phyloP scores from a whole-genome alignment of 257 asterid species.

The Nicotiana sylvestris region DNA sequence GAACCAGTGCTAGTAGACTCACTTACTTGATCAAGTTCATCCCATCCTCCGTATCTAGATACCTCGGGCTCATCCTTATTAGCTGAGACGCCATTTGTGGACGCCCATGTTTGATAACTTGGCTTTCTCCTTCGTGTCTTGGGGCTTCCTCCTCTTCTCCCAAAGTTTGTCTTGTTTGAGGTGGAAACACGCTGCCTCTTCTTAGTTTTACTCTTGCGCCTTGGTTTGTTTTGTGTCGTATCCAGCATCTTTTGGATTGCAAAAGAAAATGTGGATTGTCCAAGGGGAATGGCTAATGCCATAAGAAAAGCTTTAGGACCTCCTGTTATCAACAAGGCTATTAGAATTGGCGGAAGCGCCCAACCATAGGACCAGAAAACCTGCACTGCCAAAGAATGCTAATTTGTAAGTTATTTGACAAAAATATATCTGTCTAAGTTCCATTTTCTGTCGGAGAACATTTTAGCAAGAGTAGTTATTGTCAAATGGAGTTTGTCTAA shows the following conservation, averaged over 20 bases:
- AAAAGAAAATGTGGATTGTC: constrained; percentile 64
- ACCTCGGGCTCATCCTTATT: constrained; percentile 19
- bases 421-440: background rate
- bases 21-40: constrained; percentile 42
- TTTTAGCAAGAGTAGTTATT: background rate
- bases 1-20: constrained; percentile 23
- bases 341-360: constrained; percentile 50
- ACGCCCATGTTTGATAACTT: constrained; percentile 47
- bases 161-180: constrained; percentile 26
- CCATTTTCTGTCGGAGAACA: background rate
- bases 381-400: constrained; percentile 40
- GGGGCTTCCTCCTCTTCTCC: constrained; percentile 21
- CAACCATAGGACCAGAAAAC: constrained; percentile 69
- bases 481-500: background rate
- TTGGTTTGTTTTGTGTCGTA: constrained; percentile 23
- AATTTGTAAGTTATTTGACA: background rate
- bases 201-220: constrained; percentile 23
- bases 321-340: constrained; percentile 45
- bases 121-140: constrained; percentile 25
- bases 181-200: constrained; percentile 29
- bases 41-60: constrained; percentile 72
- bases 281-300: constrained; percentile 62
- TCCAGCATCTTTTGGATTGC: constrained; percentile 40
- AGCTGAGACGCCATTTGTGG: constrained; percentile 16
- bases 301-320: constrained; percentile 83